A percentile compares a stretch with the other conserved stretches of the same genome.
Evolutionary conservation across 306 rosid species (phyloP).

Genomic region (Prinsepia uniflora): DNA sequence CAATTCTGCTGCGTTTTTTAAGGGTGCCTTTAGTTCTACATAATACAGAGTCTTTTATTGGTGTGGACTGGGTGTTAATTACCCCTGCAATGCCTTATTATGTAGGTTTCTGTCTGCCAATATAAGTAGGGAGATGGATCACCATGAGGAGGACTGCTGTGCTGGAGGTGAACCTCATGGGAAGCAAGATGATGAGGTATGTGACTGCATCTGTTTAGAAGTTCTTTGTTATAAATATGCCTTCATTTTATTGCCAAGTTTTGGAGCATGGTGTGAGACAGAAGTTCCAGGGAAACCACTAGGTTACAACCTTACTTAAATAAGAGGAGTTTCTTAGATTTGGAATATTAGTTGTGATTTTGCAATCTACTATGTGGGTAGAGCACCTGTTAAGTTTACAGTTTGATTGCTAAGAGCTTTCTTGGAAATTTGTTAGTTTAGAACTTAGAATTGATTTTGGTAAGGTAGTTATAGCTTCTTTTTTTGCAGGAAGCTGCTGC

Average conservation of each 20-base stretch:
- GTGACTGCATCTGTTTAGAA: slow-evolving; percentile 3
- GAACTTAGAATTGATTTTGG: slow-evolving; percentile 10
- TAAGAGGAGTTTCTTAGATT: background rate
- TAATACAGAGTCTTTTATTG: background rate
- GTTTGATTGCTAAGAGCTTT: background rate
- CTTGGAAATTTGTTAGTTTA: slow-evolving; percentile 14
- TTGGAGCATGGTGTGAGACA: background rate
- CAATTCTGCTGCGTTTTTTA: background rate
- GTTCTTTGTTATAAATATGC: background rate
- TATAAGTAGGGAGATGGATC: slow-evolving; percentile 43
- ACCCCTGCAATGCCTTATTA: background rate
- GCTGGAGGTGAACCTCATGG: slow-evolving; percentile 48
- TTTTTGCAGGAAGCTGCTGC: slow-evolving; percentile 73
- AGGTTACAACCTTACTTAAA: background rate
- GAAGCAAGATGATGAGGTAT: slow-evolving; percentile 88
- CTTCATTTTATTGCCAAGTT: background rate
- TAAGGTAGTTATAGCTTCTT: background rate
- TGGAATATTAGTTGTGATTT: background rate
- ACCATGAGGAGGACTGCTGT: slow-evolving; percentile 68
- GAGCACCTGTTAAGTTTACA: background rate
- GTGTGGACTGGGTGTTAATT: background rate
- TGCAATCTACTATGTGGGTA: background rate
- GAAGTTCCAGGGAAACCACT: background rate
- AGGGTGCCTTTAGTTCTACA: background rate
- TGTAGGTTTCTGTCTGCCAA: slow-evolving; percentile 15